These are phyloP conservation scores for Alloteropsis semialata DNA, from an alignment of 176 grass and related monocot genomes.

Conservation along the genomic window DNA sequence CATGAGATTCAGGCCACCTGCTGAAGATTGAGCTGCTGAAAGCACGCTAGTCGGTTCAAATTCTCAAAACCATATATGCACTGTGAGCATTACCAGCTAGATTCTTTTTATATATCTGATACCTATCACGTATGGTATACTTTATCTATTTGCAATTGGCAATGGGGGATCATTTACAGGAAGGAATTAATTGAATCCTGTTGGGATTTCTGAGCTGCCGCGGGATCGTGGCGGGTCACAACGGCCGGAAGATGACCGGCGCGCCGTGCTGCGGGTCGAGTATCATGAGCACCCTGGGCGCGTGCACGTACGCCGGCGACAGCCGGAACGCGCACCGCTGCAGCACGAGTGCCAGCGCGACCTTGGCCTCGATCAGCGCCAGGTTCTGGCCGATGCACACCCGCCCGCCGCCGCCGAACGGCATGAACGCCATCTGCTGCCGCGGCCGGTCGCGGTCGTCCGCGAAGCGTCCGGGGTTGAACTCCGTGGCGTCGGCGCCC, in stretches of 20 bases:
- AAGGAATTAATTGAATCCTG: slow-evolving; percentile 52
- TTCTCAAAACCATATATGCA: not conserved
- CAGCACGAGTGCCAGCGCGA: slow-evolving; percentile 75
- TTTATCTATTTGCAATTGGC: slow-evolving; percentile 45
- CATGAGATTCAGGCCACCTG: not conserved
- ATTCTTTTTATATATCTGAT: not conserved
- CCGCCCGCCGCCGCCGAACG: slow-evolving; percentile 73
- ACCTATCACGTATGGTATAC: slow-evolving; percentile 38
- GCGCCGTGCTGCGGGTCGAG: slow-evolving; percentile 83
- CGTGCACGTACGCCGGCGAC: slow-evolving; percentile 79
- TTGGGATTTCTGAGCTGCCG: slow-evolving; percentile 11
- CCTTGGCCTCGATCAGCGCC: slow-evolving; percentile 77
- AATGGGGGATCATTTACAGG: slow-evolving; percentile 43
- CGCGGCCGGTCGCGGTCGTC: slow-evolving; percentile 2
- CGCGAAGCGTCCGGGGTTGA: slow-evolving; percentile 67
- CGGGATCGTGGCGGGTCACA: slow-evolving; percentile 11
- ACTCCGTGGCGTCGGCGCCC: slow-evolving; percentile 70
- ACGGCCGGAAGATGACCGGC: slow-evolving; percentile 74
- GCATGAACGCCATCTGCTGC: slow-evolving; percentile 81
- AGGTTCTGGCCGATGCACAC: slow-evolving; percentile 96
- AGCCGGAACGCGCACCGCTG: slow-evolving; percentile 69
- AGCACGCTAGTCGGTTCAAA: too few species aligned
- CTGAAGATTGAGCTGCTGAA: not conserved
- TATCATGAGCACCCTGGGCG: slow-evolving; percentile 85
- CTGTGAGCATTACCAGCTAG: not conserved